phyloP scores from a whole-genome alignment of 805 yeast genomes.

The Metschnikowia rubicola region DNA sequence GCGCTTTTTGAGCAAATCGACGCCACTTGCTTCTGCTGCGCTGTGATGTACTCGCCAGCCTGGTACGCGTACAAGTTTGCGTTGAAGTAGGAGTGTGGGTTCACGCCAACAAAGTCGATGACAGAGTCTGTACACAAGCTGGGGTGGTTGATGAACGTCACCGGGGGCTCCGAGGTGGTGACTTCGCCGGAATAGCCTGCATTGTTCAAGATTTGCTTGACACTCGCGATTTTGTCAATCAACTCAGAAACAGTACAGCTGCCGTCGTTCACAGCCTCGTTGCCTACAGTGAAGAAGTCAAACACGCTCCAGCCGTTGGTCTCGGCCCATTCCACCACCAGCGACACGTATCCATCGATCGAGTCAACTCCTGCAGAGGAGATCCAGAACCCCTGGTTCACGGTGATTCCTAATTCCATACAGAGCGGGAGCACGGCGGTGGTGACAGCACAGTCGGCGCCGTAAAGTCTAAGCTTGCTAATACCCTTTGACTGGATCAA shows the following conservation, averaged over 20 bases:
- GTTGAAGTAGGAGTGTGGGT: conserved; percentile 85
- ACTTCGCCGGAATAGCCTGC: conserved; percentile 78
- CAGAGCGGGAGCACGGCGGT: conserved; percentile 63
- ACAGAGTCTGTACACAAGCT: conserved; percentile 63
- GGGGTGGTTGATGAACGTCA: conserved; percentile 58
- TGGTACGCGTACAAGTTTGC: conserved; percentile 53
- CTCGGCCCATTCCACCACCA: conserved; percentile 45
- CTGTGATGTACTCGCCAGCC: conserved; percentile 68
- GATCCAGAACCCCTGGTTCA: conserved; percentile 90
- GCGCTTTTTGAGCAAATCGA: conserved; percentile 56
- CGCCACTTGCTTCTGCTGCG: conserved; percentile 56
- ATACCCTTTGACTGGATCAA: conserved; percentile 61
- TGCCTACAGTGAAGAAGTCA: conserved; percentile 77
- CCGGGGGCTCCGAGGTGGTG: conserved; percentile 92
- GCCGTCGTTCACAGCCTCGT: conserved; percentile 74
- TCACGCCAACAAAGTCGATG: conserved; percentile 81
- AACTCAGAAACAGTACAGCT: conserved; percentile 62
- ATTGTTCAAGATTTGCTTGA: conserved; percentile 50
- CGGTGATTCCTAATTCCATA: conserved; percentile 54
- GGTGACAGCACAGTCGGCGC: conserved; percentile 78
- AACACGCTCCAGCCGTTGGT: conserved; percentile 69
- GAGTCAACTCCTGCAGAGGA: conserved; percentile 61
- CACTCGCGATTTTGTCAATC: conserved; percentile 58
- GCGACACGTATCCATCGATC: conserved; percentile 56
- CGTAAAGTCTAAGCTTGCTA: conserved; percentile 68